These are phyloP conservation scores for Ophioceras dolichostomum DNA, from an alignment of 2,329 filamentous ascomycete genomes.

Conservation along the genomic window DNA sequence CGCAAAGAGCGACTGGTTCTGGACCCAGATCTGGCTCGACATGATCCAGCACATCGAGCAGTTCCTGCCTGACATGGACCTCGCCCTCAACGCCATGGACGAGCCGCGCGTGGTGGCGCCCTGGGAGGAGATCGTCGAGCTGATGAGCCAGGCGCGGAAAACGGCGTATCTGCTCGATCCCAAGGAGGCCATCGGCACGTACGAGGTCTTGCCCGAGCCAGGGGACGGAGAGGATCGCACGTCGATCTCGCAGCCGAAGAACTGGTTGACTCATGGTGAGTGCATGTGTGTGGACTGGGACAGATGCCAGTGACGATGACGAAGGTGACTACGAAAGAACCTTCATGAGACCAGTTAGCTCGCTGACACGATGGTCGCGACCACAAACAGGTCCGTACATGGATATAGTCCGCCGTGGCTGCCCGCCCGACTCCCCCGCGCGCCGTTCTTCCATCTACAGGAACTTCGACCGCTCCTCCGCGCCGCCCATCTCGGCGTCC, in stretches of 20 bases:
- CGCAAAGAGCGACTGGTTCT: conserved; percentile 42
- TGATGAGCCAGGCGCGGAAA: conserved; percentile 39
- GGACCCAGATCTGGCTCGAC: conserved; percentile 42
- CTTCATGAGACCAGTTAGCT: no score
- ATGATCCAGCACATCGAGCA: conserved; percentile 40
- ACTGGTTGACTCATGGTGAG: conserved; percentile 40
- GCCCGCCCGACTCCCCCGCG: conserved; percentile 49
- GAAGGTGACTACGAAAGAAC: not conserved
- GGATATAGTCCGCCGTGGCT: conserved; percentile 45
- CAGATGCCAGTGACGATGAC: no score
- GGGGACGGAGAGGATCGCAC: conserved; percentile 20
- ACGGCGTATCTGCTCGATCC: conserved; percentile 29
- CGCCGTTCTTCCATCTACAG: conserved; percentile 30
- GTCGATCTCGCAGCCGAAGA: conserved; percentile 23
- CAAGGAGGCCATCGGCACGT: conserved; percentile 30
- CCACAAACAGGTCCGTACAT: conserved; percentile 35
- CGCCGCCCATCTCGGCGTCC: conserved; percentile 31
- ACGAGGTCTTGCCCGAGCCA: conserved; percentile 26
- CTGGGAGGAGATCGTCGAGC: conserved; percentile 46
- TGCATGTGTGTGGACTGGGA: no score
- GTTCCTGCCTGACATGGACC: conserved; percentile 53
- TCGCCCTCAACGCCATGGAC: conserved; percentile 55
- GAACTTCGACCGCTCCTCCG: conserved; percentile 30
- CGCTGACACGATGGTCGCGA: no score
- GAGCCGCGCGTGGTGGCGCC: conserved; percentile 52